These are phyloP conservation scores for Fusarium protoensiforme DNA, from an alignment of 2,329 filamentous ascomycete genomes.

Conservation along the genomic window DNA sequence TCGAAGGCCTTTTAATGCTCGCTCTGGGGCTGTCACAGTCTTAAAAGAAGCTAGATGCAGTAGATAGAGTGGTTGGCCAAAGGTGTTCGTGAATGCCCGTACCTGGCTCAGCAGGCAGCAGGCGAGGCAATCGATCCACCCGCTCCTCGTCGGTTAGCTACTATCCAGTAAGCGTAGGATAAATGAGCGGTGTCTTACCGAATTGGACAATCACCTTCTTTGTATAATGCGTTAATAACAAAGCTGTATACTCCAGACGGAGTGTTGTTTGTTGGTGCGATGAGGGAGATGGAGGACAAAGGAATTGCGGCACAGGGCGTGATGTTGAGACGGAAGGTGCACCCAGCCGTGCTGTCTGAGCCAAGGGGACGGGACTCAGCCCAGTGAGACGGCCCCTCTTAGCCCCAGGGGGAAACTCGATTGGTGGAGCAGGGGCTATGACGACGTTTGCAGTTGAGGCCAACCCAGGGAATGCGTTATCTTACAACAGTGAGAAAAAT, in stretches of 20 bases:
- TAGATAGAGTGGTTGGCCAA: not conserved
- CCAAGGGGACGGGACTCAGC: not conserved
- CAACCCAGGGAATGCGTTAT: not conserved
- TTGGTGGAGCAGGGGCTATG: not conserved
- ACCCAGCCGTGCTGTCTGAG: not conserved
- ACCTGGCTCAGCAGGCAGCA: constrained; percentile 24
- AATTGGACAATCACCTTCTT: not conserved
- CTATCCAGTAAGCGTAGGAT: not conserved
- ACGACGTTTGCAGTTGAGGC: not conserved
- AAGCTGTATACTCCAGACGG: not conserved
- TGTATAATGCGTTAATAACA: not conserved
- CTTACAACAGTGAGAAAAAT: not conserved
- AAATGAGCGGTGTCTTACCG: not conserved
- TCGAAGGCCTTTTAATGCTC: not conserved
- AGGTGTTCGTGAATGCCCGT: not conserved
- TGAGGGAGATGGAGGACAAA: not conserved
- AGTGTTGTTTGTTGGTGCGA: not conserved
- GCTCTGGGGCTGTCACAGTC: not conserved
- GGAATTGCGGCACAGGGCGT: not conserved
- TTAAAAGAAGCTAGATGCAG: not conserved
- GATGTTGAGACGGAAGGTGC: constrained; percentile 6
- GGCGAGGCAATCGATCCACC: constrained; percentile 30
- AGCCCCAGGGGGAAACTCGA: not conserved
- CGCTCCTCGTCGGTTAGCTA: not conserved
- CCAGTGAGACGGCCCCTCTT: not conserved